These are phyloP conservation scores for Kodamaea derodonti DNA, from an alignment of 1,139 yeast genomes.

Conservation along the genomic window DNA sequence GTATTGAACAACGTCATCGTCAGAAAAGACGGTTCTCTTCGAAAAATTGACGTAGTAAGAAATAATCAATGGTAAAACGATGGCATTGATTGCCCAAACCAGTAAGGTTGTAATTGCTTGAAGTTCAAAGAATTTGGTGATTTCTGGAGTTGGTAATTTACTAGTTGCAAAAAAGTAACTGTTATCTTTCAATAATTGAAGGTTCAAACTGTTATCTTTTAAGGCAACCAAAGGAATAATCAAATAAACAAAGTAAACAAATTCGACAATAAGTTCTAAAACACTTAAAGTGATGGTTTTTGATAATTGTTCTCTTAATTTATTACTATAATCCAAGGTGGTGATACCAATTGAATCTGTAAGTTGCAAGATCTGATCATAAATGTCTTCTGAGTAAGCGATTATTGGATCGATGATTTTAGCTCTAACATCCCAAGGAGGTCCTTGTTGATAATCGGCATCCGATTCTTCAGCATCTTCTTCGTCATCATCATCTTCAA, in stretches of 20 bases:
- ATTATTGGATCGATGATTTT: constrained; percentile 39
- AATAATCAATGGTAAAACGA: constrained; percentile 40
- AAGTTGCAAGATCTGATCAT: constrained; percentile 29
- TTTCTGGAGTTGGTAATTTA: constrained; percentile 32
- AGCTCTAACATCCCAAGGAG: constrained; percentile 40
- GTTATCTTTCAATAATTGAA: constrained; percentile 35
- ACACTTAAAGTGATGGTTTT: constrained; percentile 46
- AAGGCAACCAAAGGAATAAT: constrained; percentile 39
- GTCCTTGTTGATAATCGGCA: constrained; percentile 28
- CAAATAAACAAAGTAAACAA: constrained; percentile 29
- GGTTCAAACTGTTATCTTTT: constrained; percentile 35
- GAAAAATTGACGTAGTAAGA: constrained; percentile 56
- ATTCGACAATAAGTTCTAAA: constrained; percentile 38
- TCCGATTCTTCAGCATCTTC: constrained; percentile 20
- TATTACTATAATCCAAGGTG: constrained; percentile 38
- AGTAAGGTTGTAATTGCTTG: constrained; percentile 29
- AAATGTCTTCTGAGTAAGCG: constrained; percentile 25
- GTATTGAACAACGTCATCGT: constrained; percentile 25
- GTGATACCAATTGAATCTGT: constrained; percentile 41
- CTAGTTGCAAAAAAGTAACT: constrained; percentile 25
- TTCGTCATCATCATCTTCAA: constrained; percentile 16
- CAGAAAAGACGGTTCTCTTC: constrained; percentile 30
- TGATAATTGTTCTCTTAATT: constrained; percentile 47
- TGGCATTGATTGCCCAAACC: constrained; percentile 41
- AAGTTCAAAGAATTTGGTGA: constrained; percentile 27